Evolutionary conservation across 192 early-diverging fungal genomes (phyloP), one percentile per base, ranked within the genome.

Genomic region (Funneliformis mosseae): DNA sequence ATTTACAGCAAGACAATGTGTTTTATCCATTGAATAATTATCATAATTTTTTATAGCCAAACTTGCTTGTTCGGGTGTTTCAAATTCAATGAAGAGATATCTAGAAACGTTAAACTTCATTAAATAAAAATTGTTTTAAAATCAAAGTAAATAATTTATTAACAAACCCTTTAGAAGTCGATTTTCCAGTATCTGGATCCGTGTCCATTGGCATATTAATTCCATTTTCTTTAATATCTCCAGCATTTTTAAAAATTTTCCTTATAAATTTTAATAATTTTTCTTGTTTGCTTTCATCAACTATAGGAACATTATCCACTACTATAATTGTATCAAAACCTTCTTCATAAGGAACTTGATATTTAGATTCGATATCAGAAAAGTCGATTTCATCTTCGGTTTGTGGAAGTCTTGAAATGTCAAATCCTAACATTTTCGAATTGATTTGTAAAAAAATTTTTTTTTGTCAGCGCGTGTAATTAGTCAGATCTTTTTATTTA

Each of bases 81-180:
- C 94, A 81, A 96, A 97, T 84, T 98, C 96, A 75, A 99, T 88
- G 82, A 99, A 99, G 78, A 96, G 86, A 88, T 92, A 98, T 41
- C 94, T 92, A 76, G 42, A 73, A 79, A 12, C 5, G 14, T 42
- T 23, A 27, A 28, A 33, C 18, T 63, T 21, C 7, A 55, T 25
- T 64, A 64, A 28, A 10, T 64, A n/a, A 64, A 16, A 16, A 43
- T 25, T 80, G 5, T 83, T 5, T 25, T 69, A 25, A 23, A 46
- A 4, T 50, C 8, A 16, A 12, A 28, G 7, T 61, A 25, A 33
- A 77, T 21, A 21, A 70, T n/a, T 21, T 6, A 41, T 27, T 33
- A 1, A 42, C 3, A 33, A 84, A 95, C 91, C 97, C 98, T 84
- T 97, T 98, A 83, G 91, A 90, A 83, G 85, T 88, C 60, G 81